These are phyloP conservation scores for Artomyces pyxidatus DNA, from an alignment of 768 basidiomycete genomes.

Conservation along the genomic window DNA sequence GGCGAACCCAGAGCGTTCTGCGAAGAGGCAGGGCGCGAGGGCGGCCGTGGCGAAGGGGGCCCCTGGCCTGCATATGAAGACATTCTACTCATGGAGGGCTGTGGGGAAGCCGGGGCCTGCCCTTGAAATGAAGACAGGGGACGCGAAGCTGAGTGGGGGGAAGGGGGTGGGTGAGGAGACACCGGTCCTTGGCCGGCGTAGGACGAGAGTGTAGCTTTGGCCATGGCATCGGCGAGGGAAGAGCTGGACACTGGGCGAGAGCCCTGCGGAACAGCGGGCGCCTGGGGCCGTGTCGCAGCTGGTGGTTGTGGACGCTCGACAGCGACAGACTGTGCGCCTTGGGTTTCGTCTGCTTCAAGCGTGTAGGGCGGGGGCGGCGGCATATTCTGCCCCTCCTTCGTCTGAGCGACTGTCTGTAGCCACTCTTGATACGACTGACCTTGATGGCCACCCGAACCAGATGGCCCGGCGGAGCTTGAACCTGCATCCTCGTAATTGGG, in stretches of 20 bases:
- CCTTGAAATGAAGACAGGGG: too few relatives aligned
- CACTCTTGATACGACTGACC: constrained; percentile 37
- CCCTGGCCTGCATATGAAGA: too few relatives aligned
- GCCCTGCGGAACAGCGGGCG: constrained; percentile 7
- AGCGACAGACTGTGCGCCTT: neutral
- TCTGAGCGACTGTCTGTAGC: constrained; percentile 31
- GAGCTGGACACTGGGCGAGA: constrained; percentile 6
- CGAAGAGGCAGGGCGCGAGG: too few relatives aligned
- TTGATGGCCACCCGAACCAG: constrained; percentile 10
- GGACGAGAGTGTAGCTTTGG: neutral
- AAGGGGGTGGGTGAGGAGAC: too few relatives aligned
- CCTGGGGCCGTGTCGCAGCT: constrained; percentile 6
- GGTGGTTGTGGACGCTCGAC: constrained; percentile 3
- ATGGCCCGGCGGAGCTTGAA: neutral
- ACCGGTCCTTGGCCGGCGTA: too few relatives aligned
- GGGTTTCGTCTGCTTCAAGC: constrained; percentile 34
- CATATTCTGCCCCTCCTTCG: constrained; percentile 36
- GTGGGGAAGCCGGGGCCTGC: too few relatives aligned
- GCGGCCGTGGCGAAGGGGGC: too few relatives aligned
- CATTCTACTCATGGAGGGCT: too few relatives aligned
- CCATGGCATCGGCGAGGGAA: neutral
- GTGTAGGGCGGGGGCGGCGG: constrained; percentile 66
- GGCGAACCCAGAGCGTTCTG: too few relatives aligned
- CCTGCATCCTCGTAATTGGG: constrained; percentile 2
- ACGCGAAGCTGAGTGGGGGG: too few relatives aligned